phyloP scores from a whole-genome alignment of 2,329 filamentous ascomycete species.

The Cladorrhinum sp. region DNA sequence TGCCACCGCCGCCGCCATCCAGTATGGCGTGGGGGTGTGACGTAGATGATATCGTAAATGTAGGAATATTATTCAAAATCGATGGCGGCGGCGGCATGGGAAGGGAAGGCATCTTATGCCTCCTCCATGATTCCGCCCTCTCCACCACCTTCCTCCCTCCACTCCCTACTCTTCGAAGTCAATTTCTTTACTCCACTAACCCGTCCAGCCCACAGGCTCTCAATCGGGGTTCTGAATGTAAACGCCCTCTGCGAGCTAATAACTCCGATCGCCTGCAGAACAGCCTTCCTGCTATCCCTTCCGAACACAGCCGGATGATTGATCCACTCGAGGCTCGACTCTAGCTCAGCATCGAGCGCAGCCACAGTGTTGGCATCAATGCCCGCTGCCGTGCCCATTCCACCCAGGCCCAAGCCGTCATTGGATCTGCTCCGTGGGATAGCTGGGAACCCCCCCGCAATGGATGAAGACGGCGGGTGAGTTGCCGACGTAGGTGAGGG shows the following conservation, averaged over 20 bases:
- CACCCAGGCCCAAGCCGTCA: constrained; percentile 55
- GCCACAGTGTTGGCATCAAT: constrained; percentile 80
- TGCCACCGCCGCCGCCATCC: no score
- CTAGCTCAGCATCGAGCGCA: constrained; percentile 86
- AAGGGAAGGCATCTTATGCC: constrained; percentile 38
- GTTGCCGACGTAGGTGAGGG: constrained; percentile 53
- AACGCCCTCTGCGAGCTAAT: constrained; percentile 93
- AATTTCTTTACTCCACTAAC: constrained; percentile 77
- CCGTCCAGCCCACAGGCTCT: constrained; percentile 82
- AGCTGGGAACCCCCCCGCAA: constrained; percentile 37
- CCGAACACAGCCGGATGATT: constrained; percentile 93
- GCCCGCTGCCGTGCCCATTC: constrained; percentile 50
- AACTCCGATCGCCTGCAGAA: constrained; percentile 92
- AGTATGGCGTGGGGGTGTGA: neutral
- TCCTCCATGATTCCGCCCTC: constrained; percentile 63
- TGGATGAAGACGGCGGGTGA: constrained; percentile 36
- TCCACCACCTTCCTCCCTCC: constrained; percentile 82
- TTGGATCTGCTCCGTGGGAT: constrained; percentile 53
- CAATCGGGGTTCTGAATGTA: constrained; percentile 86
- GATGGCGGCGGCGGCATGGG: neutral
- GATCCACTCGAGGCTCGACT: constrained; percentile 93
- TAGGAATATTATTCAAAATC: neutral
- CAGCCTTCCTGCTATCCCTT: constrained; percentile 89
- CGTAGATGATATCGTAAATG: neutral
- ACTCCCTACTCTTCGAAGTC: constrained; percentile 81